Evolutionary conservation across 345 rosid genomes (phyloP).

Genomic region (Brassica cretica): DNA sequence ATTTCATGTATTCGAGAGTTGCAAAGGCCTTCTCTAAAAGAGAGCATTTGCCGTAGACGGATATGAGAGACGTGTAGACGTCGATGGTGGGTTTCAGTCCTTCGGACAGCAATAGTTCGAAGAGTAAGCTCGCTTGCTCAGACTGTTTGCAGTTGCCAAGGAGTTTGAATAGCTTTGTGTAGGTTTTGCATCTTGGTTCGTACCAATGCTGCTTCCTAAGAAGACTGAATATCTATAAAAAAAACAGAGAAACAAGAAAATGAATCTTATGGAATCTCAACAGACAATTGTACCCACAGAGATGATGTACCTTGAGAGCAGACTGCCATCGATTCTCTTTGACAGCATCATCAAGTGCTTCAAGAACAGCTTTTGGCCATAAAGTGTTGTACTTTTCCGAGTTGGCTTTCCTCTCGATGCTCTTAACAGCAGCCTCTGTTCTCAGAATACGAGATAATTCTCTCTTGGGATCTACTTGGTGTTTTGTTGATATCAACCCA

Average conservation of each 20-base stretch:
- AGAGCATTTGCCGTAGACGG: constrained; percentile 65
- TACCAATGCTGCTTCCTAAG: constrained; percentile 81
- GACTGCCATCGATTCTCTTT: constrained; percentile 57
- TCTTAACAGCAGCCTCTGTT: constrained; percentile 65
- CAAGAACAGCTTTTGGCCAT: constrained; percentile 85
- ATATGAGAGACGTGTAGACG: constrained; percentile 74
- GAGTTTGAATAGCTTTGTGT: constrained; percentile 67
- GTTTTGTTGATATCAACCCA: constrained; percentile 31
- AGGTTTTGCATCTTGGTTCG: constrained; percentile 67
- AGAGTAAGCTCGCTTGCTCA: constrained; percentile 66
- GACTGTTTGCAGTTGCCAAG: constrained; percentile 77
- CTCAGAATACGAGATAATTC: constrained; percentile 64
- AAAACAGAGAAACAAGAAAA: neutral
- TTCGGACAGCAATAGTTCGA: constrained; percentile 63
- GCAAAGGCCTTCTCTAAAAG: constrained; percentile 58
- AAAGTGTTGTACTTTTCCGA: constrained; percentile 67
- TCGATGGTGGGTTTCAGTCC: constrained; percentile 71
- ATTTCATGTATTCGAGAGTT: constrained; percentile 67
- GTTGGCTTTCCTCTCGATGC: constrained; percentile 69
- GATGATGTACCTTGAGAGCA: constrained; percentile 60
- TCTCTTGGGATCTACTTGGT: constrained; percentile 51
- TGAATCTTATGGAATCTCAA: neutral
- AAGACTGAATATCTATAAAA: constrained; percentile 62
- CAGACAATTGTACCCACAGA: neutral
- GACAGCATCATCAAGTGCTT: constrained; percentile 77